A percentile compares a stretch with the other conserved stretches of the same genome.
phyloP scores from a whole-genome alignment of 768 basidiomycete species.

The Leccinum variicolor region DNA sequence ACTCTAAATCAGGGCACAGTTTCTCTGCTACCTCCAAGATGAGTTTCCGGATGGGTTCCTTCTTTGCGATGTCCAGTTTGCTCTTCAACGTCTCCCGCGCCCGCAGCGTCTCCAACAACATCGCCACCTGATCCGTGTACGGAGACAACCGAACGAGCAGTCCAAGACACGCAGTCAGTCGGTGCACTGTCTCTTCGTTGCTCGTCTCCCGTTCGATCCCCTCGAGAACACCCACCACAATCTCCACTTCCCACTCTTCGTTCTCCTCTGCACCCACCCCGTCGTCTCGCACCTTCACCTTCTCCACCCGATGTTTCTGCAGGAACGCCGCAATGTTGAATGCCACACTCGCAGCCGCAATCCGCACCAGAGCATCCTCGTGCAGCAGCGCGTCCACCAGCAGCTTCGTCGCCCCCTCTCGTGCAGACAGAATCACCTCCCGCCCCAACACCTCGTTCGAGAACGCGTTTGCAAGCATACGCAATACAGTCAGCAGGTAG shows the following conservation, averaged over 20 bases:
- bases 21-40: slow-evolving; percentile 58
- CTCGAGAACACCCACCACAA: slow-evolving; percentile 80
- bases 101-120: slow-evolving; percentile 71
- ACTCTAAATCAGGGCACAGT: slow-evolving; percentile 28
- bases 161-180: slow-evolving; percentile 74
- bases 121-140: slow-evolving; percentile 50
- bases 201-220: slow-evolving; percentile 66
- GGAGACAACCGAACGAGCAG: slow-evolving; percentile 77
- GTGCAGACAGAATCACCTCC: slow-evolving; percentile 37
- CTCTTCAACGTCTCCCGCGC: slow-evolving; percentile 49
- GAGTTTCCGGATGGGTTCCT: slow-evolving; percentile 58
- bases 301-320: slow-evolving; percentile 58
- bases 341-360: slow-evolving; percentile 77
- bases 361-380: slow-evolving; percentile 62
- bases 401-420: slow-evolving; percentile 43
- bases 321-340: slow-evolving; percentile 71
- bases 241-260: slow-evolving; percentile 85
- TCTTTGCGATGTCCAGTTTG: slow-evolving; percentile 61
- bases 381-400: slow-evolving; percentile 70
- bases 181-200: slow-evolving; percentile 88
- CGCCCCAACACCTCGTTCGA: slow-evolving; percentile 39
- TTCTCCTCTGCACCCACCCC: slow-evolving; percentile 47
- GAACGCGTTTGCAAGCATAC: slow-evolving; percentile 68
- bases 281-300: slow-evolving; percentile 28
- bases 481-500: slow-evolving; percentile 61